A percentile compares a stretch with the other conserved stretches of the same genome.
phyloP scores from a whole-genome alignment of 495 filamentous ascomycete genomes.

The Staphylotrichum tortipilum region DNA sequence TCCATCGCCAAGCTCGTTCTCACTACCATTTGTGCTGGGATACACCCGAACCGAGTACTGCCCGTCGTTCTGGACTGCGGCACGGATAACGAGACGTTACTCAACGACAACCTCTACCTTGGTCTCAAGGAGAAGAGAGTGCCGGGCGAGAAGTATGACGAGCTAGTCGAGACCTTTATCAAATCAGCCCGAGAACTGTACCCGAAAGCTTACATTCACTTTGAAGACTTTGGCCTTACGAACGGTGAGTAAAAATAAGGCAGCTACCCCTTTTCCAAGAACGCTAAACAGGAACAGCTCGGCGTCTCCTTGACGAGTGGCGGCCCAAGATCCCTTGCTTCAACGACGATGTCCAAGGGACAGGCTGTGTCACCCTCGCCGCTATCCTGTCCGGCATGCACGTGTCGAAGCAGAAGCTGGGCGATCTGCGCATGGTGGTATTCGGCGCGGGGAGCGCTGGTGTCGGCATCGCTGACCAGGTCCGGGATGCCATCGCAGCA shows the following conservation, averaged over 20 bases:
- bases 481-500: conserved; percentile 65
- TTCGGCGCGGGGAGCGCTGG: conserved; percentile 84
- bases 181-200: conserved; percentile 56
- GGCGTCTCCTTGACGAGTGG: conserved; percentile 68
- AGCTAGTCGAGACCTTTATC: conserved; percentile 69
- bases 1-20: conserved; percentile 75
- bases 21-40: conserved; percentile 76
- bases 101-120: conserved; percentile 75
- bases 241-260: conserved; percentile 36
- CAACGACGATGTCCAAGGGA: conserved; percentile 90
- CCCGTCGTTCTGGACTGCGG: conserved; percentile 85
- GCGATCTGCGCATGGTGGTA: conserved; percentile 59
- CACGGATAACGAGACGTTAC: conserved; percentile 68
- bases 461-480: conserved; percentile 79
- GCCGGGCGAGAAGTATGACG: conserved; percentile 67
- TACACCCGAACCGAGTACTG: conserved; percentile 70
- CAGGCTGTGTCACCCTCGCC: conserved; percentile 77
- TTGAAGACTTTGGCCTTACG: conserved; percentile 53
- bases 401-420: conserved; percentile 56
- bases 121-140: conserved; percentile 60
- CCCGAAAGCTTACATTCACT: conserved; percentile 78
- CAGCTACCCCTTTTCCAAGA: too few species aligned
- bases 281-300: conserved; percentile 19
- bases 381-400: conserved; percentile 67
- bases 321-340: conserved; percentile 67